Conservation (phyloP, 495 filamentous ascomycete genomes). For the Jackrogersella multiformis region DNA sequence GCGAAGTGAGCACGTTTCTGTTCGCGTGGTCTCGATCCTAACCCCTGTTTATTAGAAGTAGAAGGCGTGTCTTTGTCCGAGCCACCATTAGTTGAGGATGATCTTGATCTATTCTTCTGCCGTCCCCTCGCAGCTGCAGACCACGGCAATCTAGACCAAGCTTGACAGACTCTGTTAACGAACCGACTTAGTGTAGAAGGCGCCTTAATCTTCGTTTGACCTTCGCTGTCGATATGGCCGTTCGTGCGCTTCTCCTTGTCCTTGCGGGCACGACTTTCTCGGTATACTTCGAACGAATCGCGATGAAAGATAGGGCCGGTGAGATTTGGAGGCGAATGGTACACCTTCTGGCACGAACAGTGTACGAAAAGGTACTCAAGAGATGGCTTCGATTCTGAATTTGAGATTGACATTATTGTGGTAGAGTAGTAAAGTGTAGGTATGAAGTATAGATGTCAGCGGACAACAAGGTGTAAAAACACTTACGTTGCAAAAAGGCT, state of each 20-base stretch:
- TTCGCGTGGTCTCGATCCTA: background rate
- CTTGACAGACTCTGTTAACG: background rate
- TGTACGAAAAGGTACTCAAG: background rate
- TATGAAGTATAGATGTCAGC: background rate
- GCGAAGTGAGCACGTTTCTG: background rate
- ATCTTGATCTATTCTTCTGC: background rate
- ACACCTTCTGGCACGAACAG: background rate
- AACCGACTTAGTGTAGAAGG: background rate
- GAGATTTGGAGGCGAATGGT: background rate
- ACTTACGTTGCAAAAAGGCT: background rate
- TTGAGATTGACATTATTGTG: background rate
- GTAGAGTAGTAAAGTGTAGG: background rate
- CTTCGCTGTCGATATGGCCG: background rate
- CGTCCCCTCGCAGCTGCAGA: background rate
- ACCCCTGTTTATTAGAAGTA: background rate
- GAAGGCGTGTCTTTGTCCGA: background rate
- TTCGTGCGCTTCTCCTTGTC: too few relatives aligned
- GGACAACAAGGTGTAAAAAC: background rate
- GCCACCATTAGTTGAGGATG: background rate
- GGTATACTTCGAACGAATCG: constrained; percentile 26
- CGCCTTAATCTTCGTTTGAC: background rate
- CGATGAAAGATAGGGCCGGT: constrained; percentile 8
- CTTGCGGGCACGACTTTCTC: constrained; percentile 1
- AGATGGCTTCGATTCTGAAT: background rate
- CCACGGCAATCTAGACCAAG: background rate